Percentiles rank a stretch among this genome's conserved stretches.
Conservation (phyloP, 306 rosid species). For the Dicorynia guianensis region DNA sequence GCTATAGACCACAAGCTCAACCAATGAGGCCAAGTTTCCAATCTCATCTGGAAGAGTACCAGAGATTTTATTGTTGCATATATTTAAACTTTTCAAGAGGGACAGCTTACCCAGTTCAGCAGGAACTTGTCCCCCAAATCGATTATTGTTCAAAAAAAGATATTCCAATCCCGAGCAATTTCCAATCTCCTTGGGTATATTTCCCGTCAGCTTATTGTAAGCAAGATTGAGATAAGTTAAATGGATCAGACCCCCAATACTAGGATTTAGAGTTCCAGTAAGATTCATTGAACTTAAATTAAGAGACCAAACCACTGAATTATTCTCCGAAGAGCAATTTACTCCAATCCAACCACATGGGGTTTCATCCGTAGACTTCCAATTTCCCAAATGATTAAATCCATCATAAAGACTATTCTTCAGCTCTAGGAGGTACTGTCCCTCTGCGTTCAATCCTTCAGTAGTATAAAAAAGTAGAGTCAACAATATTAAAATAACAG, state of each 20-base stretch:
- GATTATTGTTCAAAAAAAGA: slow-evolving; percentile 74
- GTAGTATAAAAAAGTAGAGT: slow-evolving; percentile 55
- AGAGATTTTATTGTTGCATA: slow-evolving; percentile 77
- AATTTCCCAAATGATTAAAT: slow-evolving; percentile 50
- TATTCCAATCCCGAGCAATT: slow-evolving; percentile 61
- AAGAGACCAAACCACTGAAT: slow-evolving; percentile 63
- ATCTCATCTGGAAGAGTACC: slow-evolving; percentile 77
- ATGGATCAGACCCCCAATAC: slow-evolving; percentile 65
- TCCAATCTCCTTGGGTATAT: slow-evolving; percentile 78
- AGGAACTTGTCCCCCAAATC: slow-evolving; percentile 74
- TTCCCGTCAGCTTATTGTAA: slow-evolving; percentile 62
- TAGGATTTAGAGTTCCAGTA: slow-evolving; percentile 68
- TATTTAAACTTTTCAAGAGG: slow-evolving; percentile 62
- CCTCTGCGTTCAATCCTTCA: slow-evolving; percentile 81
- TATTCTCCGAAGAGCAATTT: slow-evolving; percentile 55
- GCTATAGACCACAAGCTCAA: slow-evolving; percentile 78
- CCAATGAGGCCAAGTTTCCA: slow-evolving; percentile 74
- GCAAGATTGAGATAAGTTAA: slow-evolving; percentile 69
- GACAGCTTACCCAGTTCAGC: slow-evolving; percentile 68
- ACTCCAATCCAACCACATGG: slow-evolving; percentile 91
- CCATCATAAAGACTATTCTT: slow-evolving; percentile 63
- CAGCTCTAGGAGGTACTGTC: slow-evolving; percentile 68
- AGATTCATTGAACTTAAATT: slow-evolving; percentile 66
- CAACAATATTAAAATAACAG: slow-evolving; percentile 51
- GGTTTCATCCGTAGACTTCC: slow-evolving; percentile 73